phyloP scores from a whole-genome alignment of 139 green algal species.

The Picochlorum sp. region DNA sequence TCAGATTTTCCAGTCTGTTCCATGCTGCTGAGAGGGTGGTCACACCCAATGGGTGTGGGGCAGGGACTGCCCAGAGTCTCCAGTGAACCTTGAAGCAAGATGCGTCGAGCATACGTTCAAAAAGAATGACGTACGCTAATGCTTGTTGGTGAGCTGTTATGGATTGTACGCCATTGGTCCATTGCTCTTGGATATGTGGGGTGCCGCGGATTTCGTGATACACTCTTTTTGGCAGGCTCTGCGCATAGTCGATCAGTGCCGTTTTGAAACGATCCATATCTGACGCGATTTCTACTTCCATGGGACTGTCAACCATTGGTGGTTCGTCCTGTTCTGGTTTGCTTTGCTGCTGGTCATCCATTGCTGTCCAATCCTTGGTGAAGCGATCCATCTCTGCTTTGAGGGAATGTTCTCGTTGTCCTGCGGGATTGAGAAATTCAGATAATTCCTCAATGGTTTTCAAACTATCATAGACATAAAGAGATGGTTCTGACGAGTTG shows the following conservation, averaged over 20 bases:
- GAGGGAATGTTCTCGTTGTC: constrained; percentile 22
- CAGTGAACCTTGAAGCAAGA: constrained; percentile 45
- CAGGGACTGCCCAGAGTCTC: constrained; percentile 44
- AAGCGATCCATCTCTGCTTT: not conserved
- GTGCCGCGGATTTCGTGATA: constrained; percentile 12
- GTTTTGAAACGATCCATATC: constrained; percentile 2
- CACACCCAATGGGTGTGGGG: constrained; percentile 33
- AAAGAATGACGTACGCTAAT: constrained; percentile 30
- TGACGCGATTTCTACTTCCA: not conserved
- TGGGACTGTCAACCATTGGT: not conserved
- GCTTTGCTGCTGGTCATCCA: too few species aligned
- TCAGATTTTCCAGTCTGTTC: constrained; percentile 24
- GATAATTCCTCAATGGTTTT: too few species aligned
- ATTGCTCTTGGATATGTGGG: not conserved
- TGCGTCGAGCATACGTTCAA: constrained; percentile 42
- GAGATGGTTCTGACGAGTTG: too few species aligned
- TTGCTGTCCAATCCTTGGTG: too few species aligned
- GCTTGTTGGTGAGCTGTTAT: constrained; percentile 20
- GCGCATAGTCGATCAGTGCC: constrained; percentile 15
- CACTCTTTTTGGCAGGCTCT: not conserved
- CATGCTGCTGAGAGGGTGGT: constrained; percentile 20
- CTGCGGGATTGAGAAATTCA: too few species aligned
- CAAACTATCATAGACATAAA: too few species aligned
- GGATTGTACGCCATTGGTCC: constrained; percentile 2
- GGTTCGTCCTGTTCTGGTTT: not conserved